These are phyloP conservation scores for Endocarpon pusillum DNA, from an alignment of 495 filamentous ascomycete species.

Conservation along the genomic window DNA sequence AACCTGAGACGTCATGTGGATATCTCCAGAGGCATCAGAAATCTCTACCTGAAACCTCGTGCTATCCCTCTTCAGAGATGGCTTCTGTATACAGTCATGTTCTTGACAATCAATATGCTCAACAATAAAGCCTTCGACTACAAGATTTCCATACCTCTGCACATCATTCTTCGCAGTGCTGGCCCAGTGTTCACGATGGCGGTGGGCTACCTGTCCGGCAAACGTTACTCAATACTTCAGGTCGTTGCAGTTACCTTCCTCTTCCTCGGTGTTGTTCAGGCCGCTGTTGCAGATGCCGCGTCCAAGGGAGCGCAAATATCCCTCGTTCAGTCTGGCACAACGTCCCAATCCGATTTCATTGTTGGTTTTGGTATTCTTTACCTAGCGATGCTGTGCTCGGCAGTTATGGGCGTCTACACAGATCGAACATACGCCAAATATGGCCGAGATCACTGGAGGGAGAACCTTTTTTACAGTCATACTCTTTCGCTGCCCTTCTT, in stretches of 20 bases:
- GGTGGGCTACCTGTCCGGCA: conserved; percentile 64
- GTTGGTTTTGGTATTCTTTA: conserved; percentile 72
- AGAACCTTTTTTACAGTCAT: conserved; percentile 91
- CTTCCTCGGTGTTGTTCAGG: conserved; percentile 69
- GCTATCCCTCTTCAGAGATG: conserved; percentile 73
- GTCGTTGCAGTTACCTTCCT: conserved; percentile 62
- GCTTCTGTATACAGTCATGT: conserved; percentile 76
- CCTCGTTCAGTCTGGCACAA: conserved; percentile 5
- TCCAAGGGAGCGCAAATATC: conserved; percentile 43
- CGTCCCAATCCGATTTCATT: conserved; percentile 36
- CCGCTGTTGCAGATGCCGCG: conserved; percentile 75
- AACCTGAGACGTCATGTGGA: conserved; percentile 56
- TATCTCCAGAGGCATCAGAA: conserved; percentile 38
- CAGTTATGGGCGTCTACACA: conserved; percentile 88
- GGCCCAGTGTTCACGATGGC: conserved; percentile 88
- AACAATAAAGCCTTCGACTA: conserved; percentile 98
- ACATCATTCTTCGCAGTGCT: conserved; percentile 90
- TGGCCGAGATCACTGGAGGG: conserved; percentile 74
- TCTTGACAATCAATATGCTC: conserved; percentile 78
- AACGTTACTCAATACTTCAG: conserved; percentile 65
- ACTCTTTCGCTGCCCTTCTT: conserved; percentile 58
- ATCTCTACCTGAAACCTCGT: conserved; percentile 56
- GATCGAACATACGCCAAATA: conserved; percentile 74
- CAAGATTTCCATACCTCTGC: conserved; percentile 87
- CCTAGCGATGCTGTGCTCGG: conserved; percentile 74